Evolutionary conservation across 306 rosid species (phyloP), one percentile per base, ranked within the genome.

Genomic region (Citrullus colocynthis): DNA sequence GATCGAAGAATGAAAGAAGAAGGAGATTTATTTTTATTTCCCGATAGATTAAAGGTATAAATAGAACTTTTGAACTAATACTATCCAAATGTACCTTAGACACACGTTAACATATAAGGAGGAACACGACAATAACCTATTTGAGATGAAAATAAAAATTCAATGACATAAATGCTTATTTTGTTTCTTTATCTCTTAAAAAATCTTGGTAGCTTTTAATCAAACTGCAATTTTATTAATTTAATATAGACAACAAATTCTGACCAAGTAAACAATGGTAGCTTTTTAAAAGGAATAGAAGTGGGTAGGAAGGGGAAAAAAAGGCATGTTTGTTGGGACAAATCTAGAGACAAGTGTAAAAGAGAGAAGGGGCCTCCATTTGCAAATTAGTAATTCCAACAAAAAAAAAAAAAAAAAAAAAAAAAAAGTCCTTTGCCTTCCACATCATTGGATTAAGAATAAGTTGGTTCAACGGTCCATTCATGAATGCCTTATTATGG

Each of bases 391-490:
- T 71, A 48, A 48, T 24, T 71, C 20, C 57, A 71, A 48, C 48
- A 24, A 24, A 52, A 24, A 60, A 24, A 56, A 21, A 59, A 69
- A 4, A 24, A 24, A 24, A 24, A 52, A 24, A 60, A 24, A 56
- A 21, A 59, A 69, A 2, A n/a, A 24, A 48, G 69, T 6, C 42
- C 21, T 36, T 24, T 16, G 1, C 45, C 79, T 70, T 63, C n/a
- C 52, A 28, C 24, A 14, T 18, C n/a, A 65, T 34, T 41, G 49
- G 81, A 80, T 74, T n/a, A 69, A 79, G 78, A 78, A 79, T 72
- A 59, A 81, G 67, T 75, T 63, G 10, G 82, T 58, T 75, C 66
- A 21, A 66, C 85, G 39, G 86, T 61, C 80, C 21, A 52, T 51
- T 65, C 74, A 69, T 52, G 44, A 76, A 77, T 76, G 72, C 52